Conservation (phyloP, 352 stramenopile species). For the Blastocystis sp. region DNA sequence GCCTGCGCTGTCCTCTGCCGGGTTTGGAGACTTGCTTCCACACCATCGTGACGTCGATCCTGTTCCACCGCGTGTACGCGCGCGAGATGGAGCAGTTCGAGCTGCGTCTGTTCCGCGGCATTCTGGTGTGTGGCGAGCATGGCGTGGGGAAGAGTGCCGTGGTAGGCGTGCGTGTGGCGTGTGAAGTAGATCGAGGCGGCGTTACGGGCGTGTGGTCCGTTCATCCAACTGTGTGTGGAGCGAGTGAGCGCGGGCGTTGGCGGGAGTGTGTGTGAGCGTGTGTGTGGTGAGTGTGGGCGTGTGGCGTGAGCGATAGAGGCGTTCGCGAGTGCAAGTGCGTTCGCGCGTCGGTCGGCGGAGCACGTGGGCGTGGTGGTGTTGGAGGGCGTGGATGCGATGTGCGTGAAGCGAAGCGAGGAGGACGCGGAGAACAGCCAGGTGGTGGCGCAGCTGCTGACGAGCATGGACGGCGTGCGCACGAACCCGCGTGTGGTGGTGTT, state of each 20-base stretch:
- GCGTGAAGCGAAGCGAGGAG: conserved; percentile 82
- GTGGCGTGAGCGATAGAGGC: neutral
- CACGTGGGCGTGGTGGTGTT: conserved; percentile 90
- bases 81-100: neutral
- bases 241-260: neutral
- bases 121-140: conserved; percentile 50
- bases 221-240: conserved; percentile 6
- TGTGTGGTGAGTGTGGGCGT: neutral
- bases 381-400: conserved; percentile 91
- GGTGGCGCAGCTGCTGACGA: conserved; percentile 88
- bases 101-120: conserved; percentile 17
- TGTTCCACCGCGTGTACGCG: conserved; percentile 22
- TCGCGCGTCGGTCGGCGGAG: conserved; percentile 76
- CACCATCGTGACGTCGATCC: conserved; percentile 47
- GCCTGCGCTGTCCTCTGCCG: conserved; percentile 44
- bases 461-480: conserved; percentile 86
- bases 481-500: conserved; percentile 87
- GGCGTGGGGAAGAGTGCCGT: conserved; percentile 20
- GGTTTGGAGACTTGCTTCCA: conserved; percentile 24
- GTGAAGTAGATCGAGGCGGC: conserved; percentile 14
- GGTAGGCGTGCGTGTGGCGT: neutral
- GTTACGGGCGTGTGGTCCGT: conserved; percentile 12
- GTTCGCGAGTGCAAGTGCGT: neutral
- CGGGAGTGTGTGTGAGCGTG: no score
- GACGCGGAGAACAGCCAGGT: conserved; percentile 74